Evolutionary conservation across 495 filamentous ascomycete species (phyloP).

Genomic region (Xylaria sp.): DNA sequence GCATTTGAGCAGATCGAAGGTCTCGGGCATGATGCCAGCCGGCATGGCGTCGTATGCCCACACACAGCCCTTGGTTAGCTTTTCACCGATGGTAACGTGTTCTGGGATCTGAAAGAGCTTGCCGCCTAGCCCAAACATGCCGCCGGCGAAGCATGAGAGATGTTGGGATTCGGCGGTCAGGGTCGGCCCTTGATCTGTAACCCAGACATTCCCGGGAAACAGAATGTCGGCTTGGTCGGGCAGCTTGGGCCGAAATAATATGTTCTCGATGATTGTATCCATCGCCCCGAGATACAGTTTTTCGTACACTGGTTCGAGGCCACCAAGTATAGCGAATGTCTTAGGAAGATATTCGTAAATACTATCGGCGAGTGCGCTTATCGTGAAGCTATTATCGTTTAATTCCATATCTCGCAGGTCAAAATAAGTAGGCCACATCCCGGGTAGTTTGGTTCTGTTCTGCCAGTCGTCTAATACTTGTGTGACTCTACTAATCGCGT

Average conservation of each 20-base stretch:
- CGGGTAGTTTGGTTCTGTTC: constrained; percentile 68
- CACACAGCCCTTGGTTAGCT: constrained; percentile 82
- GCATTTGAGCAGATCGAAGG: constrained; percentile 68
- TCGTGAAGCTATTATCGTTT: constrained; percentile 59
- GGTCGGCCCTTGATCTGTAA: constrained; percentile 63
- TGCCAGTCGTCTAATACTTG: constrained; percentile 75
- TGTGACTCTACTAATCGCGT: constrained; percentile 82
- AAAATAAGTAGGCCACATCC: constrained; percentile 56
- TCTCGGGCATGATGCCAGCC: constrained; percentile 85
- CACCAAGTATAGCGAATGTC: constrained; percentile 70
- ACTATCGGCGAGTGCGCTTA: constrained; percentile 80
- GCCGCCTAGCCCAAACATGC: constrained; percentile 83
- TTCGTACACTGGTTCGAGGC: constrained; percentile 72
- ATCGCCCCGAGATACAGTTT: constrained; percentile 77
- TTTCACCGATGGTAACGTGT: constrained; percentile 73
- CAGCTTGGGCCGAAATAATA: constrained; percentile 70
- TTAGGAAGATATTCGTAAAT: constrained; percentile 89
- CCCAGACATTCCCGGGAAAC: constrained; percentile 64
- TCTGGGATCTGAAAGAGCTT: constrained; percentile 68
- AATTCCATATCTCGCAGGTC: constrained; percentile 42
- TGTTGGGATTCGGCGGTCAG: constrained; percentile 53
- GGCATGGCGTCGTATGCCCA: constrained; percentile 79
- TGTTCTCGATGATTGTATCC: constrained; percentile 66
- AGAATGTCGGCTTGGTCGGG: constrained; percentile 54
- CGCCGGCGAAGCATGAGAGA: constrained; percentile 75